Base-by-base conservation (phyloP, 495 filamentous ascomycete genomes). In the Neurospora sp. region DNA sequence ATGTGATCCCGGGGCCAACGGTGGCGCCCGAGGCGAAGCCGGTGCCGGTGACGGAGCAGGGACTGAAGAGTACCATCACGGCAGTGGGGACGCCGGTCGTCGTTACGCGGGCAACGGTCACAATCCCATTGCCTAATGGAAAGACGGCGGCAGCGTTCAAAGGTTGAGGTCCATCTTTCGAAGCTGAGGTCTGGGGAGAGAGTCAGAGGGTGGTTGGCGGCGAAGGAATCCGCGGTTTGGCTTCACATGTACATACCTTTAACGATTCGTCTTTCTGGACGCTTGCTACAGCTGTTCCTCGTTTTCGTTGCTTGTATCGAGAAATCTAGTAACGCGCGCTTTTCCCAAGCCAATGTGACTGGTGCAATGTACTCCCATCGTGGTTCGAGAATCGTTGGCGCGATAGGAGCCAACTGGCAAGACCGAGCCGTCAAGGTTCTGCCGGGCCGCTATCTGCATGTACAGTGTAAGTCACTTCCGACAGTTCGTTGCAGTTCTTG, bases 1-100 rank as follows among this genome's bases (percentile, higher is more conserved):
- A 89, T 76, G 78, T 77, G 1, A 85, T 89, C 70, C 87, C 87
- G 1, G 87, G 87, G 1, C 86, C 86, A 20, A 71, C 85, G 14
- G 75, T 87, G 4, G 86, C 82, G 27, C 71, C 73, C 3, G 80
- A 79, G 4, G 84, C 82, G 5, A 71, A 53, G 70, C 75, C 78
- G 14, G 74, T 81, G 70, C 71, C 74, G 69, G 42, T 70, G 69
- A 53, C 73, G 48, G 8, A 68, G 8, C 41, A 73, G 70, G 70
- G 76, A 69, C 38, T 1, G 12, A 38, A 41, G 59, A 76, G 74
- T 3, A 10, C 70, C 71, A 68, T 65, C 20, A 68, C 38, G 68
- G 74, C 48, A 40, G 73, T 72, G 6, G 79, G 79, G 59, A 75
- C 73, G 72, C 75, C 79, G 68, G 75, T 81, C 0, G 44, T 74